phyloP scores from a whole-genome alignment of 2,329 filamentous ascomycete genomes.

The Ophiocordyceps sinensis region DNA sequence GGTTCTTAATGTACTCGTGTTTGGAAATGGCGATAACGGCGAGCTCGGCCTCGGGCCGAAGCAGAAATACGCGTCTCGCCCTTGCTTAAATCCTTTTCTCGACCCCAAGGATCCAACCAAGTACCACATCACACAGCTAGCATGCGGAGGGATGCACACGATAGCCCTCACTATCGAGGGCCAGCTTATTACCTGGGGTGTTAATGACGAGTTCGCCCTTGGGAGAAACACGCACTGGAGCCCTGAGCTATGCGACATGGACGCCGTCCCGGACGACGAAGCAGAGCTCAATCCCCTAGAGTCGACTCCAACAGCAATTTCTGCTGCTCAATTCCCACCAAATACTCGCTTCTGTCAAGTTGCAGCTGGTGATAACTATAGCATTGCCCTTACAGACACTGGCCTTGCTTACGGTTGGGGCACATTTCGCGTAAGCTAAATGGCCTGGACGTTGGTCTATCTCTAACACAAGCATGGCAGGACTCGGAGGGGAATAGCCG shows the following conservation, averaged over 20 bases:
- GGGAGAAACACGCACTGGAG: conserved; percentile 53
- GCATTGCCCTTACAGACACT: conserved; percentile 53
- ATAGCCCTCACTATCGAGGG: conserved; percentile 65
- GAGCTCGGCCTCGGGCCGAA: conserved; percentile 67
- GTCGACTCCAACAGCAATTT: conserved; percentile 44
- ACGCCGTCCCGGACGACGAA: conserved; percentile 24
- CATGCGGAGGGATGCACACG: conserved; percentile 71
- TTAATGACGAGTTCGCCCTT: conserved; percentile 65
- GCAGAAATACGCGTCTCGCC: conserved; percentile 7
- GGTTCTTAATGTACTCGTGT: conserved; percentile 60
- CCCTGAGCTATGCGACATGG: conserved; percentile 36
- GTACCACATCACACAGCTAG: conserved; percentile 59
- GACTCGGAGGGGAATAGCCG: conserved; percentile 25
- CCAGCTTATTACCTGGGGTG: conserved; percentile 69
- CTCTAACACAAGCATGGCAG: conserved; percentile 6
- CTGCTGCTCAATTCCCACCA: conserved; percentile 36
- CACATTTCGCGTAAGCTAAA: conserved; percentile 45
- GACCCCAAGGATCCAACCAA: conserved; percentile 50
- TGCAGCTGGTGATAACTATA: conserved; percentile 52
- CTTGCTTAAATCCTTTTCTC: conserved; percentile 50
- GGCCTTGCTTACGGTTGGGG: conserved; percentile 67
- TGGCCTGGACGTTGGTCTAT: background rate
- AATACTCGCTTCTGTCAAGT: conserved; percentile 42
- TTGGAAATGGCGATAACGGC: conserved; percentile 62
- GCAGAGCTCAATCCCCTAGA: conserved; percentile 52